A percentile compares a stretch with the other conserved stretches of the same genome.
Evolutionary conservation across 345 rosid genomes (phyloP).

Genomic region (Citropsis articulata): DNA sequence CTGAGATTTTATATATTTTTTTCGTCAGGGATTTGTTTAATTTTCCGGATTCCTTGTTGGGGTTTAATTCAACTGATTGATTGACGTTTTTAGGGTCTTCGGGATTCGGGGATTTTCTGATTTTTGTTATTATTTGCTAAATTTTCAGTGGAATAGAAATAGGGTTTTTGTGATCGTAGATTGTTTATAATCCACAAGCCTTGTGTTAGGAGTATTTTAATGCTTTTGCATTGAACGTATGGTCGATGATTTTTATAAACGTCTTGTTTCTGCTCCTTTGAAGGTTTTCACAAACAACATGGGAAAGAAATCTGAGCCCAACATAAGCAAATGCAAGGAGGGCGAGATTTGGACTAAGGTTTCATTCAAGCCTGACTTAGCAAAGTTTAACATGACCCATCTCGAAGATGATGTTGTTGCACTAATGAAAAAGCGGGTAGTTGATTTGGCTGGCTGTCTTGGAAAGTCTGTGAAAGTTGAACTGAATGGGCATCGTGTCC

Average conservation of each 20-base stretch:
- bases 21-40: too few species aligned
- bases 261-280: conserved; percentile 15
- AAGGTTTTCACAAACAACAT: conserved; percentile 87
- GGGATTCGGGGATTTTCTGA: not conserved
- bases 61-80: not conserved
- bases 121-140: not conserved
- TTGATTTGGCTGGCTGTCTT: conserved; percentile 92
- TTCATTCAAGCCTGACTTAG: conserved; percentile 78
- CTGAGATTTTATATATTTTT: not conserved
- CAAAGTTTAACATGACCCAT: conserved; percentile 71
- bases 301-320: conserved; percentile 82
- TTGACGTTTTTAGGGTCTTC: not conserved
- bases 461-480: conserved; percentile 93
- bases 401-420: conserved; percentile 94
- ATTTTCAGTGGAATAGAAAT: not conserved
- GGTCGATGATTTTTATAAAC: not conserved
- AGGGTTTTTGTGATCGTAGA: not conserved
- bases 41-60: not conserved
- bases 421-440: conserved; percentile 83
- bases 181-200: not conserved
- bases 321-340: conserved; percentile 63
- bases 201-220: not conserved
- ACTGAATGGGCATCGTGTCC: conserved; percentile 67
- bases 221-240: not conserved
- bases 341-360: conserved; percentile 93